Conservation (phyloP, 2,329 filamentous ascomycete species). For the Fusarium hainanense region DNA sequence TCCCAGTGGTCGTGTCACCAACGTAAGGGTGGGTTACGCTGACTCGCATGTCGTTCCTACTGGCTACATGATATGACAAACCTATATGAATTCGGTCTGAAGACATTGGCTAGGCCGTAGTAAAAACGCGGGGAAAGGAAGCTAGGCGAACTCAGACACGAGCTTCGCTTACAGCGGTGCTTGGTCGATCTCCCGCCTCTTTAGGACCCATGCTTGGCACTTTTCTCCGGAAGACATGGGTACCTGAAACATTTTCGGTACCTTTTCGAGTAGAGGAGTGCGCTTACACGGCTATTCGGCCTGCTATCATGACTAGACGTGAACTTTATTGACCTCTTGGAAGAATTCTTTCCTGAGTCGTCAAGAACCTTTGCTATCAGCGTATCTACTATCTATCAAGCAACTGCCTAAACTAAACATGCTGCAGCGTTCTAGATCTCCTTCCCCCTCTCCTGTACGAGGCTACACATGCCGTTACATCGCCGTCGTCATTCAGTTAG, state of each 20-base stretch:
- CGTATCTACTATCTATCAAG: not conserved
- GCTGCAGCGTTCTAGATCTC: not conserved
- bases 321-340: not conserved
- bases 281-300: not conserved
- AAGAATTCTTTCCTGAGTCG: not conserved
- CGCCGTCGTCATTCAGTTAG: slow-evolving; percentile 1
- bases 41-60: not conserved
- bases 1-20: not conserved
- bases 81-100: not conserved
- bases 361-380: not conserved
- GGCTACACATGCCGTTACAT: not conserved
- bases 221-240: not conserved
- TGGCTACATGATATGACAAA: slow-evolving; percentile 4
- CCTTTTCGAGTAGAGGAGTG: not conserved
- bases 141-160: not conserved
- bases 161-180: not conserved
- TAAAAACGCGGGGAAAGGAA: not conserved
- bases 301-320: not conserved
- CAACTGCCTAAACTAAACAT: slow-evolving; percentile 11
- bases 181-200: slow-evolving; percentile 3
- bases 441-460: not conserved
- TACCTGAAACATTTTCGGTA: not conserved
- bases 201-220: not conserved
- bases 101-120: not conserved
- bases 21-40: slow-evolving; percentile 13